These are phyloP conservation scores for Lepiota venenata DNA, from an alignment of 768 basidiomycete species.

Conservation along the genomic window DNA sequence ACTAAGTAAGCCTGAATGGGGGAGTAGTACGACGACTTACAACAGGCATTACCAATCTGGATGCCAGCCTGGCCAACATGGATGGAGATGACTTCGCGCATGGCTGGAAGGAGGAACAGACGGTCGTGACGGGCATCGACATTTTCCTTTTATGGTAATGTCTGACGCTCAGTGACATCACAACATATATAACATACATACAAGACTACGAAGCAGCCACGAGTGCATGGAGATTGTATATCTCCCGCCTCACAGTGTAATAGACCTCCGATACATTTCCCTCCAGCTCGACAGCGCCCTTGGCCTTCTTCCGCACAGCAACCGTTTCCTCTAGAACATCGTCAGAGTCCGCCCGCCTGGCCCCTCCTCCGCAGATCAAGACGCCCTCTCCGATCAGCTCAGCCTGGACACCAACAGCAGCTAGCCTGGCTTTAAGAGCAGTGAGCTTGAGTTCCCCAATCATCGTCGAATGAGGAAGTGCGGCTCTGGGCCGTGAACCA, in stretches of 20 bases:
- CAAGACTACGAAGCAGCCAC: conserved; percentile 54
- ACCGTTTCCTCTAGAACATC: conserved; percentile 65
- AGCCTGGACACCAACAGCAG: conserved; percentile 74
- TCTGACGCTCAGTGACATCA: background rate
- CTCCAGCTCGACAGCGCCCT: conserved; percentile 86
- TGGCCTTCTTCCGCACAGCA: conserved; percentile 83
- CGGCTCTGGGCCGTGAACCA: conserved; percentile 61
- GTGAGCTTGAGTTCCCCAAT: conserved; percentile 97
- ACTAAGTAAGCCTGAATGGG: conserved; percentile 14
- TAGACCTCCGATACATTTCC: conserved; percentile 87
- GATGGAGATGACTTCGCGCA: conserved; percentile 95
- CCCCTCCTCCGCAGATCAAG: conserved; percentile 76
- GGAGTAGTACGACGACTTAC: conserved; percentile 44
- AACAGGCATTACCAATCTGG: conserved; percentile 94
- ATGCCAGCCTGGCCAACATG: conserved; percentile 98
- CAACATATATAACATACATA: too few relatives aligned
- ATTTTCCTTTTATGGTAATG: background rate
- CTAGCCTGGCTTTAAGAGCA: conserved; percentile 77
- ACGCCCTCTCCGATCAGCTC: conserved; percentile 98
- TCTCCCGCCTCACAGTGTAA: conserved; percentile 83
- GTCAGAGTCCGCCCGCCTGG: conserved; percentile 35
- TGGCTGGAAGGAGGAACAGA: conserved; percentile 21
- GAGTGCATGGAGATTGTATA: conserved; percentile 88
- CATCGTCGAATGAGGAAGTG: conserved; percentile 88
- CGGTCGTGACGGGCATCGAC: conserved; percentile 3